Percentiles rank a stretch among this genome's conserved stretches.
These are phyloP conservation scores for Stellera chamaejasme DNA, from an alignment of 345 rosid species.

Conservation along the genomic window DNA sequence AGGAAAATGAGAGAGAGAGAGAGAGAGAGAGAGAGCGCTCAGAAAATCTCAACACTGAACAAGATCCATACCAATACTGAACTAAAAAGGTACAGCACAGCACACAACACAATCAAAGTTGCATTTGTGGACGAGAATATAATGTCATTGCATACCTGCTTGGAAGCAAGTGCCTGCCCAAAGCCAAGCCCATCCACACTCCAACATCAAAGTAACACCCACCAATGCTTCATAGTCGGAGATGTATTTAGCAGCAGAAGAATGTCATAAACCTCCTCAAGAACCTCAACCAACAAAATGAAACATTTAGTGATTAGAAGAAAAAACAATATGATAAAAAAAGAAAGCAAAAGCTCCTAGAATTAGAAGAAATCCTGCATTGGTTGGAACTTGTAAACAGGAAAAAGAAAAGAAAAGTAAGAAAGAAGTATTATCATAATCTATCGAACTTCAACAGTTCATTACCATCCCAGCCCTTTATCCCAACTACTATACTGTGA, in stretches of 20 bases:
- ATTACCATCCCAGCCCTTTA: no score
- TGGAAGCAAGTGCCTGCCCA: conserved; percentile 57
- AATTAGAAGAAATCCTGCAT: conserved; percentile 1
- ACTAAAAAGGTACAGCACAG: no score
- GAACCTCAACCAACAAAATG: conserved; percentile 28
- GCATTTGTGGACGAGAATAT: background rate
- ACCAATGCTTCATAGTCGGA: conserved; percentile 53
- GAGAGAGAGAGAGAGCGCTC: no score
- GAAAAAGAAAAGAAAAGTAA: no score
- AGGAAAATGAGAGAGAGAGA: no score
- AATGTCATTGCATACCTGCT: conserved; percentile 38
- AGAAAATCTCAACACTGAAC: no score
- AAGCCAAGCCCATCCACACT: conserved; percentile 59
- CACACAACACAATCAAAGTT: no score
- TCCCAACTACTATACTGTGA: no score
- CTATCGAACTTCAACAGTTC: no score
- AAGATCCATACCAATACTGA: no score
- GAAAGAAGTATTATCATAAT: no score
- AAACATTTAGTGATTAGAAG: background rate
- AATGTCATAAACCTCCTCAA: conserved; percentile 45
- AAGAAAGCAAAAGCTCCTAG: background rate
- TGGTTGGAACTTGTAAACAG: no score
- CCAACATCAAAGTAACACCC: conserved; percentile 69
- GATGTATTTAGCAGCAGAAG: conserved; percentile 48
- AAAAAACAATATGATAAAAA: background rate